Evolutionary conservation across 1,139 yeast genomes (phyloP).

Genomic region (Pichia sp.): DNA sequence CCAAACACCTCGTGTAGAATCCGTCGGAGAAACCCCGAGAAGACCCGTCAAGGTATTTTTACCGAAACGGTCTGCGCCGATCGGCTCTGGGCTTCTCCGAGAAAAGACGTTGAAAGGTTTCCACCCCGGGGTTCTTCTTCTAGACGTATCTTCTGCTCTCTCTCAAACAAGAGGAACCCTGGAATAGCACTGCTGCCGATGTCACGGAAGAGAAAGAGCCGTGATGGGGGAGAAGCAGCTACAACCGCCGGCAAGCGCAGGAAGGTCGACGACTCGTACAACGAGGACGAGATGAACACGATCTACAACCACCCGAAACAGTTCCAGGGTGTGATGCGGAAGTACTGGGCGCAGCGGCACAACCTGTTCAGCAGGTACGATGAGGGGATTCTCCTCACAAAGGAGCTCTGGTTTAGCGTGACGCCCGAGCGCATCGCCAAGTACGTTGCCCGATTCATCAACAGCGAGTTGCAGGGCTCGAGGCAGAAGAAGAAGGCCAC

Average conservation of each 20-base stretch:
- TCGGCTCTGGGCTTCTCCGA: not conserved
- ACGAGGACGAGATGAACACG: slow-evolving; percentile 14
- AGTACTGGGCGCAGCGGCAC: slow-evolving; percentile 62
- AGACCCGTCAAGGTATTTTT: too few species aligned
- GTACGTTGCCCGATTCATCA: slow-evolving; percentile 56
- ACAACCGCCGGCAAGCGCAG: not conserved
- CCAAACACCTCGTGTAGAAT: too few species aligned
- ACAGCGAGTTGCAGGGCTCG: slow-evolving; percentile 36
- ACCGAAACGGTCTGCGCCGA: too few species aligned
- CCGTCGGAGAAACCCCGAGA: too few species aligned
- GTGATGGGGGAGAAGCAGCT: not conserved
- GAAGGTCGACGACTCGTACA: slow-evolving; percentile 4
- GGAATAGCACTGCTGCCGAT: not conserved
- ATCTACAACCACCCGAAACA: slow-evolving; percentile 15
- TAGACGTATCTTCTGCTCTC: too few species aligned
- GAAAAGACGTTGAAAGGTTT: not conserved
- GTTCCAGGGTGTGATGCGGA: slow-evolving; percentile 33
- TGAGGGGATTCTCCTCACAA: slow-evolving; percentile 67
- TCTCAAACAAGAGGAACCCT: not conserved
- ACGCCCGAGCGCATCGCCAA: slow-evolving; percentile 78
- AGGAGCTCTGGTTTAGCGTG: slow-evolving; percentile 88
- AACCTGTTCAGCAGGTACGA: slow-evolving; percentile 57
- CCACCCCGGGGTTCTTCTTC: too few species aligned
- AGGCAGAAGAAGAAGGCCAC: slow-evolving; percentile 26
- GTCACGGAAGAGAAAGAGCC: not conserved